Conservation (phyloP, 805 yeast genomes). For the Debaryomyces castellii region DNA sequence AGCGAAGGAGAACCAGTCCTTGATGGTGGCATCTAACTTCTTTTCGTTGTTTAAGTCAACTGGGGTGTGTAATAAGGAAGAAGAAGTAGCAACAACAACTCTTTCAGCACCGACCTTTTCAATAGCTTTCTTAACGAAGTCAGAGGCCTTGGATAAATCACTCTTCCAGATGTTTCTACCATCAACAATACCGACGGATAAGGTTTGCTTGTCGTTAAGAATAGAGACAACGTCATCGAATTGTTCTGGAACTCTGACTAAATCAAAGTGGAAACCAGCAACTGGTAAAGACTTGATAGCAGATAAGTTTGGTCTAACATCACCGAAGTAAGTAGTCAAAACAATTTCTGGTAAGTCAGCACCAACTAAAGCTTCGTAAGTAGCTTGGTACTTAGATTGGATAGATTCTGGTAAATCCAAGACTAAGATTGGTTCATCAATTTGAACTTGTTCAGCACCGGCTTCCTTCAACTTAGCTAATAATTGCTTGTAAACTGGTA, state of each 20-base stretch:
- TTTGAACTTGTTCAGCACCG: slow-evolving; percentile 93
- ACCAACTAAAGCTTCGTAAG: slow-evolving; percentile 74
- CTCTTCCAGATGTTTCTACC: slow-evolving; percentile 99
- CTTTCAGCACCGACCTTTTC: slow-evolving; percentile 81
- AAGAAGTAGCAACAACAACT: slow-evolving; percentile 90
- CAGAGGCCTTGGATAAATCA: slow-evolving; percentile 85
- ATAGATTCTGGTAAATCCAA: slow-evolving; percentile 85
- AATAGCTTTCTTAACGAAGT: slow-evolving; percentile 77
- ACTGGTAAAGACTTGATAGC: slow-evolving; percentile 91
- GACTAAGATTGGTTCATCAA: slow-evolving; percentile 96
- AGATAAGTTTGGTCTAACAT: slow-evolving; percentile 91
- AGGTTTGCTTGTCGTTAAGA: slow-evolving; percentile 66
- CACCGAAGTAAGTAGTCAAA: slow-evolving; percentile 95
- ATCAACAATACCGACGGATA: slow-evolving; percentile 96
- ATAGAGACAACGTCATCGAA: slow-evolving; percentile 75
- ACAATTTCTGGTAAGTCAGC: slow-evolving; percentile 72
- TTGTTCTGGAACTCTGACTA: slow-evolving; percentile 95
- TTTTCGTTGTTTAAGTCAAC: slow-evolving; percentile 91
- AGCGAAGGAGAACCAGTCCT: slow-evolving; percentile 98
- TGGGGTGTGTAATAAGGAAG: slow-evolving; percentile 97
- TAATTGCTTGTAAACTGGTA: slow-evolving; percentile 91
- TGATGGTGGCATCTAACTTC: slow-evolving; percentile 86
- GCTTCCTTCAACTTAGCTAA: slow-evolving; percentile 85
- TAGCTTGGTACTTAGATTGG: slow-evolving; percentile 83
- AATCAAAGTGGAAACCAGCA: slow-evolving; percentile 94